Evolutionary conservation across 331 rosid genomes (phyloP).

Genomic region (Spiraea crenata): DNA sequence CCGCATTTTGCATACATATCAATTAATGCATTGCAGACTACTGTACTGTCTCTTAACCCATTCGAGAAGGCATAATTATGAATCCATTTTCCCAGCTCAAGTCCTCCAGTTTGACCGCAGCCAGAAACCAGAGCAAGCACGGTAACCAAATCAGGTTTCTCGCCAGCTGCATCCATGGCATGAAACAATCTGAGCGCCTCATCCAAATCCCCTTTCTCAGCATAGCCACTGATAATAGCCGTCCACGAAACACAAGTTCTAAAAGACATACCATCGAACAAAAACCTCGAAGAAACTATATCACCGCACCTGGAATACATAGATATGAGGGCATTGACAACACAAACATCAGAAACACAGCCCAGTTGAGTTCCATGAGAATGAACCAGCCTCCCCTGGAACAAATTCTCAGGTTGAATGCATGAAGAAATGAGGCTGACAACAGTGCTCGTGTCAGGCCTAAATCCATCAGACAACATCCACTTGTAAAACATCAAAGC

Average conservation of each 20-base stretch:
- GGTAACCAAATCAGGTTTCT: conserved; percentile 48
- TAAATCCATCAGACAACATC: conserved; percentile 36
- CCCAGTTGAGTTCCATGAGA: conserved; percentile 53
- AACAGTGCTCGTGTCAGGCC: conserved; percentile 49
- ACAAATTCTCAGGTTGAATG: conserved; percentile 31
- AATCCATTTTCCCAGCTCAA: conserved; percentile 54
- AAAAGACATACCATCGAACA: conserved; percentile 41
- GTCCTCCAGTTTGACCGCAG: conserved; percentile 43
- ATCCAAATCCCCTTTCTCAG: conserved; percentile 42
- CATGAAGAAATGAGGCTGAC: conserved; percentile 50
- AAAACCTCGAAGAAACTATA: conserved; percentile 37
- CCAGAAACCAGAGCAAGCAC: conserved; percentile 56
- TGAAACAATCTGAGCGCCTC: conserved; percentile 47
- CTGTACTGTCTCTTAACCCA: conserved; percentile 41
- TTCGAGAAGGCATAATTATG: conserved; percentile 35
- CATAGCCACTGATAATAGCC: conserved; percentile 52
- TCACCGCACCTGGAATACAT: conserved; percentile 62
- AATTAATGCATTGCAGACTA: conserved; percentile 55
- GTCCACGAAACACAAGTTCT: conserved; percentile 65
- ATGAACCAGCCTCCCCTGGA: conserved; percentile 48
- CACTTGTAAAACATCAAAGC: conserved; percentile 41
- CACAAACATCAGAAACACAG: conserved; percentile 44
- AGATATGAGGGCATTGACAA: conserved; percentile 50
- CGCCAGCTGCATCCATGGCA: conserved; percentile 44
- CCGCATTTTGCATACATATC: conserved; percentile 78